These are phyloP conservation scores for Globisporangium solare DNA, from an alignment of 352 stramenopile genomes.

Conservation along the genomic window DNA sequence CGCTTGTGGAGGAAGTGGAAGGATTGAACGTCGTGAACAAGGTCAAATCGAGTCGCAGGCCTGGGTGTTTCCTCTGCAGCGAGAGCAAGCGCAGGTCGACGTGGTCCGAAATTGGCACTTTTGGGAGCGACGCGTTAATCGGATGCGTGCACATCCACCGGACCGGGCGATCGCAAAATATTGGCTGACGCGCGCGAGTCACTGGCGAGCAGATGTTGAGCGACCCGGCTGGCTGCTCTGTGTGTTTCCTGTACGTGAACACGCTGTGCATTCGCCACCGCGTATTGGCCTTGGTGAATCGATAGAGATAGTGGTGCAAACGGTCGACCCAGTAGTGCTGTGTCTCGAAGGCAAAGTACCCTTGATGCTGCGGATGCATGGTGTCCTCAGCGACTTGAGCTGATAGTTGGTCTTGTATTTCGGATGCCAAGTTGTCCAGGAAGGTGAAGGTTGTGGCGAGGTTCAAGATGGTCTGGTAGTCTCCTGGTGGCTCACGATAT, in stretches of 20 bases:
- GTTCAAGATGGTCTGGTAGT: constrained; percentile 11
- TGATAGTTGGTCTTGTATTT: constrained; percentile 9
- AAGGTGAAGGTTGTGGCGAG: constrained; percentile 28
- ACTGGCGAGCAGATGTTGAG: constrained; percentile 15
- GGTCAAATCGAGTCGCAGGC: constrained; percentile 13
- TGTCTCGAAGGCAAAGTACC: constrained; percentile 14
- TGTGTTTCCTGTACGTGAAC: constrained; percentile 11
- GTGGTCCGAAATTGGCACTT: constrained; percentile 19
- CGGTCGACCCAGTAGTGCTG: constrained; percentile 29
- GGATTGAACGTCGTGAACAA: constrained; percentile 15
- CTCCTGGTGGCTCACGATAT: constrained; percentile 6
- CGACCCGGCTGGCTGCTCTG: background rate
- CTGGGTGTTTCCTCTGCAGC: constrained; percentile 12
- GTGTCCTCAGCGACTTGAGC: background rate
- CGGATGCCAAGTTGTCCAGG: constrained; percentile 26
- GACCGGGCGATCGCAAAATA: constrained; percentile 15
- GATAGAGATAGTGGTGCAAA: constrained; percentile 23
- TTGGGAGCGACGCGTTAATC: constrained; percentile 5
- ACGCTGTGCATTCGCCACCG: constrained; percentile 18
- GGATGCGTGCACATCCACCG: constrained; percentile 9
- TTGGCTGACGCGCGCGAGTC: constrained; percentile 1
- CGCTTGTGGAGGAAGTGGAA: constrained; percentile 2
- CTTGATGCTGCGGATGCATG: background rate
- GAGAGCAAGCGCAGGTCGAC: constrained; percentile 13
- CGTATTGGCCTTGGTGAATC: constrained; percentile 11